Evolutionary conservation across 768 basidiomycete species (phyloP).

Genomic region (Serendipita vermifera): DNA sequence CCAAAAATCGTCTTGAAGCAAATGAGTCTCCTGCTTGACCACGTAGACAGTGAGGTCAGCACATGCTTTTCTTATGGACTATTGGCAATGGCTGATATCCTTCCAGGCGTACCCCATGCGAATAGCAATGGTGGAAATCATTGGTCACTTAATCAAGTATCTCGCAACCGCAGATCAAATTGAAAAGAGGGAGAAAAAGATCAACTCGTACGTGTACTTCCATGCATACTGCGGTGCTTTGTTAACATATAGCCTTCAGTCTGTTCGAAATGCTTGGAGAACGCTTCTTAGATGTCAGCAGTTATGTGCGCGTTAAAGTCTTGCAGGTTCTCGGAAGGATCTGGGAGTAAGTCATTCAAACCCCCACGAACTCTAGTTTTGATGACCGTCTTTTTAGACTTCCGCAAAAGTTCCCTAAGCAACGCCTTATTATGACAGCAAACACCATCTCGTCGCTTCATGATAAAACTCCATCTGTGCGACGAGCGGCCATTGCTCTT

Average conservation of each 20-base stretch:
- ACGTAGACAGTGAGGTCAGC: conserved; percentile 82
- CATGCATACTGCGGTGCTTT: conserved; percentile 21
- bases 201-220: conserved; percentile 52
- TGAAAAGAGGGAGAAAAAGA: conserved; percentile 31
- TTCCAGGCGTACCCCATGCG: conserved; percentile 88
- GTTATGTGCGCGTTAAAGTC: conserved; percentile 86
- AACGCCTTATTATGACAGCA: conserved; percentile 59
- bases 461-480: conserved; percentile 82
- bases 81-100: not conserved
- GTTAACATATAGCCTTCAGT: conserved; percentile 22
- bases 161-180: conserved; percentile 45
- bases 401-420: conserved; percentile 70
- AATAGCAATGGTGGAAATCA: conserved; percentile 82
- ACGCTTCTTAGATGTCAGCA: conserved; percentile 75
- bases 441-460: conserved; percentile 70
- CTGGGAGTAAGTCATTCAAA: conserved; percentile 42
- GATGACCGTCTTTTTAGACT: conserved; percentile 25
- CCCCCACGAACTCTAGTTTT: not conserved
- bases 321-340: conserved; percentile 62
- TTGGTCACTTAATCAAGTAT: conserved; percentile 74
- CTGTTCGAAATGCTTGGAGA: conserved; percentile 77
- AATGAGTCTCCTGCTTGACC: conserved; percentile 67
- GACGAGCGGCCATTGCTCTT: conserved; percentile 68
- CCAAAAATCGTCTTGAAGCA: conserved; percentile 80
- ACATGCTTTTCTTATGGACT: conserved; percentile 11